Evolutionary conservation across 441 rosid genomes (phyloP).

Genomic region (Adansonia gregorii): DNA sequence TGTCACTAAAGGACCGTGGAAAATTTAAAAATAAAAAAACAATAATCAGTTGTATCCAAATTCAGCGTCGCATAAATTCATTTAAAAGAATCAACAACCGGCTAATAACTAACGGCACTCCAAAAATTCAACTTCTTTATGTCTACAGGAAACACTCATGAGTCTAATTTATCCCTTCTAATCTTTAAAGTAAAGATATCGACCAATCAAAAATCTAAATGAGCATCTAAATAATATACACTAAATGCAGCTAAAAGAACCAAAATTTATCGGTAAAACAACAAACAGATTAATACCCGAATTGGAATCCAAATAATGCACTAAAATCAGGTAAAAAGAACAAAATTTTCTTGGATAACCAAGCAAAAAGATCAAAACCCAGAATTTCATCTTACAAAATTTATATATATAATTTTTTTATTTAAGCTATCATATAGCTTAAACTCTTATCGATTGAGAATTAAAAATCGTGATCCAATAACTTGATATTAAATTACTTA

Average conservation of each 20-base stretch:
- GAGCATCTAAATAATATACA: neutral
- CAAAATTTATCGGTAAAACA: neutral
- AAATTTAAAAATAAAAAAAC: neutral
- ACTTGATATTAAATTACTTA: too few species aligned
- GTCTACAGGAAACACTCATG: neutral
- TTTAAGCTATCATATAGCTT: too few species aligned
- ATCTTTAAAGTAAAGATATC: neutral
- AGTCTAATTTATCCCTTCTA: neutral
- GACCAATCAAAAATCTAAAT: neutral
- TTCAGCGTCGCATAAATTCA: neutral
- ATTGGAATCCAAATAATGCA: neutral
- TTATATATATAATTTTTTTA: too few species aligned
- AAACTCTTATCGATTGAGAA: too few species aligned
- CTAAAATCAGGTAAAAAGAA: conserved; percentile 12
- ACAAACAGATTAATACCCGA: neutral
- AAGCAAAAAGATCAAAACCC: neutral
- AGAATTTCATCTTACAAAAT: neutral
- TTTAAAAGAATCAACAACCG: neutral
- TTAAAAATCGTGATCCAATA: too few species aligned
- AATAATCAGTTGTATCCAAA: neutral
- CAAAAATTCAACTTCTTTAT: neutral
- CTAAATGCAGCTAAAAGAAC: neutral
- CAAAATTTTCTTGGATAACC: neutral
- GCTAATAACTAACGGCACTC: neutral
- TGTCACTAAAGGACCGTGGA: too few species aligned